Conservation (phyloP, 2,329 filamentous ascomycete genomes). For the Diaporthe ilicicola region DNA sequence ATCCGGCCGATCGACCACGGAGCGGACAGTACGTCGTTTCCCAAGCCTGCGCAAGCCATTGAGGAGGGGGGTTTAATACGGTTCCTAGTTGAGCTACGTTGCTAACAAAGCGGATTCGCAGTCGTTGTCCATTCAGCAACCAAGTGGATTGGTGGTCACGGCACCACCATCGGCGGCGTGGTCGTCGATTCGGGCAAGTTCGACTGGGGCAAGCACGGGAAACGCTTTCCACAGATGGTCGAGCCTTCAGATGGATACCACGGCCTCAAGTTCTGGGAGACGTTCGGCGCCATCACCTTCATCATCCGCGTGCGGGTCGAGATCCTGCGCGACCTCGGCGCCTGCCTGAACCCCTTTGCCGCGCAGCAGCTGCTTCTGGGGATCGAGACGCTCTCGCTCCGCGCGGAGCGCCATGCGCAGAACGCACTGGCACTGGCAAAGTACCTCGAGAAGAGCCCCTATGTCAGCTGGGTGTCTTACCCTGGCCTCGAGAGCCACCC, state of each 20-base stretch:
- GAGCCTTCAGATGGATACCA: constrained; percentile 91
- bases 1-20: constrained; percentile 87
- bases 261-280: constrained; percentile 93
- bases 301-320: constrained; percentile 89
- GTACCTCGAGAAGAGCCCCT: constrained; percentile 83
- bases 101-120: background rate
- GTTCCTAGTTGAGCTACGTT: background rate
- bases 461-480: constrained; percentile 94
- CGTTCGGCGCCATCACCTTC: constrained; percentile 84
- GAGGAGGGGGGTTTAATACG: background rate
- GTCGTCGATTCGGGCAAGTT: constrained; percentile 91
- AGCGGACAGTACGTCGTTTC: constrained; percentile 67
- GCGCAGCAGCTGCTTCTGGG: constrained; percentile 93
- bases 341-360: constrained; percentile 85
- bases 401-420: constrained; percentile 84
- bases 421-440: constrained; percentile 83
- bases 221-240: constrained; percentile 90
- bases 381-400: constrained; percentile 86
- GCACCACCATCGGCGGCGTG: constrained; percentile 88
- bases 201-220: constrained; percentile 86
- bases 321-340: constrained; percentile 86
- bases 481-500: constrained; percentile 85
- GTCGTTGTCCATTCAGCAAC: constrained; percentile 92
- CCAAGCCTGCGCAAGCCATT: background rate
- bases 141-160: constrained; percentile 97